Conservation (phyloP, 768 basidiomycete genomes). For the Hypholoma sublateritium region DNA sequence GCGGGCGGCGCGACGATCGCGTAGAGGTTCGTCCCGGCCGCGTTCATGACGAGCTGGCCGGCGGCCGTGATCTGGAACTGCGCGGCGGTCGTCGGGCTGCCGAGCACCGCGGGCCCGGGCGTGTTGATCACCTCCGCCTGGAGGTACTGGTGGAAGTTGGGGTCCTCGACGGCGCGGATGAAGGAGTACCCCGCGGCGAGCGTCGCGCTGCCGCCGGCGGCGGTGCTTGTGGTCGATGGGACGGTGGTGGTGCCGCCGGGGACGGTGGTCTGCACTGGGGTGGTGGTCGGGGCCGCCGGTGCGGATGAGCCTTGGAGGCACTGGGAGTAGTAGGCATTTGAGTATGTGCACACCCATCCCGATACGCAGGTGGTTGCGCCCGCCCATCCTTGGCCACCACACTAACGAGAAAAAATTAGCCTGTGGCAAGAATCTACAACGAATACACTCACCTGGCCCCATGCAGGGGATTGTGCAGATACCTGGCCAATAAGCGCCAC, state of each 20-base stretch:
- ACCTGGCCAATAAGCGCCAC: conserved; percentile 7
- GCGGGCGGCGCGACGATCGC: conserved; percentile 47
- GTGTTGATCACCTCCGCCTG: conserved; percentile 45
- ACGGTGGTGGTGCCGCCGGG: conserved; percentile 26
- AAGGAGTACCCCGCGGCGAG: conserved; percentile 51
- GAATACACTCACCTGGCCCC: conserved; percentile 32
- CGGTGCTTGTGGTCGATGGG: conserved; percentile 29
- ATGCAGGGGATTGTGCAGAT: conserved; percentile 24
- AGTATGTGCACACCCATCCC: conserved; percentile 44
- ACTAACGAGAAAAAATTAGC: conserved; percentile 30
- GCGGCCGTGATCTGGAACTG: conserved; percentile 55
- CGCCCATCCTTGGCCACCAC: conserved; percentile 52
- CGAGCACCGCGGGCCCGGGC: conserved; percentile 50
- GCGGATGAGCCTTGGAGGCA: conserved; percentile 47
- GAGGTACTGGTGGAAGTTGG: conserved; percentile 39
- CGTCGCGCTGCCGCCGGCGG: conserved; percentile 39
- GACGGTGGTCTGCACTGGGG: conserved; percentile 6
- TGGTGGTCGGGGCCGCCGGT: conserved; percentile 21
- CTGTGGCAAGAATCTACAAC: background rate
- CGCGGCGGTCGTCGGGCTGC: conserved; percentile 47
- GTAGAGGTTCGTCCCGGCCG: conserved; percentile 43
- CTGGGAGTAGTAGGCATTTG: conserved; percentile 52
- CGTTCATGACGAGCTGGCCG: conserved; percentile 54
- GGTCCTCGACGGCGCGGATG: conserved; percentile 48
- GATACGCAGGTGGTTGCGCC: conserved; percentile 49